These are phyloP conservation scores for Edaphochlamys debaryana DNA, from an alignment of 139 green algal genomes.

Conservation along the genomic window DNA sequence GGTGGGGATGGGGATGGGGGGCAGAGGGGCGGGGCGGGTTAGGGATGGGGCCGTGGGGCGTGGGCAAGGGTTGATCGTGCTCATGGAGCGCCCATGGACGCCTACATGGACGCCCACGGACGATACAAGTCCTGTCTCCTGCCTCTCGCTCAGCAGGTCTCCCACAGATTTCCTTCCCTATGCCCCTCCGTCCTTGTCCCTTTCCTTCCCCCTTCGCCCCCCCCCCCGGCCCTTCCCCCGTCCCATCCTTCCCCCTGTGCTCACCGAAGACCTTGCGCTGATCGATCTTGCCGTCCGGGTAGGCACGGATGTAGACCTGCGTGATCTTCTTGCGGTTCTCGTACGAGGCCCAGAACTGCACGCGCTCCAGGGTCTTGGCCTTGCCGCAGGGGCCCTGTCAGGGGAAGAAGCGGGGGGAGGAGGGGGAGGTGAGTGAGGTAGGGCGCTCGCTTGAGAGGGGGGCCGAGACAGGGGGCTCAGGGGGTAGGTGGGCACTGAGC, in stretches of 20 bases:
- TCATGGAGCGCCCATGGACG: too few relatives aligned
- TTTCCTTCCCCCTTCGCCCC: background rate
- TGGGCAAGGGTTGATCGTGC: background rate
- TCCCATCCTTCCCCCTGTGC: too few relatives aligned
- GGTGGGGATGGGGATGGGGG: background rate
- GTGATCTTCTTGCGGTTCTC: background rate
- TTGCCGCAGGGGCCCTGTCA: background rate
- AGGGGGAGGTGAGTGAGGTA: background rate
- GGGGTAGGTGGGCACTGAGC: background rate
- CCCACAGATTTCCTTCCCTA: too few relatives aligned
- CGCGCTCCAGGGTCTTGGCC: background rate
- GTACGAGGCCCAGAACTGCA: background rate
- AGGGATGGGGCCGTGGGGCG: background rate
- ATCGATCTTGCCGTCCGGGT: background rate
- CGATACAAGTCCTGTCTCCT: too few relatives aligned
- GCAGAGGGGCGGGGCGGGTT: background rate
- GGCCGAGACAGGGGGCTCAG: background rate
- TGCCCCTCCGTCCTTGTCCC: background rate
- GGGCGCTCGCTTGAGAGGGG: background rate
- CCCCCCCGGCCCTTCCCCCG: too few relatives aligned
- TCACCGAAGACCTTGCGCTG: background rate
- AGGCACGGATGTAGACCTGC: too few relatives aligned
- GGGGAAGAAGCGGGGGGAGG: background rate
- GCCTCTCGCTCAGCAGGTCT: too few relatives aligned
- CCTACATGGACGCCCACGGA: too few relatives aligned